Base-by-base conservation (phyloP, 1,284 basidiomycete species). In the Ustilago curta region DNA sequence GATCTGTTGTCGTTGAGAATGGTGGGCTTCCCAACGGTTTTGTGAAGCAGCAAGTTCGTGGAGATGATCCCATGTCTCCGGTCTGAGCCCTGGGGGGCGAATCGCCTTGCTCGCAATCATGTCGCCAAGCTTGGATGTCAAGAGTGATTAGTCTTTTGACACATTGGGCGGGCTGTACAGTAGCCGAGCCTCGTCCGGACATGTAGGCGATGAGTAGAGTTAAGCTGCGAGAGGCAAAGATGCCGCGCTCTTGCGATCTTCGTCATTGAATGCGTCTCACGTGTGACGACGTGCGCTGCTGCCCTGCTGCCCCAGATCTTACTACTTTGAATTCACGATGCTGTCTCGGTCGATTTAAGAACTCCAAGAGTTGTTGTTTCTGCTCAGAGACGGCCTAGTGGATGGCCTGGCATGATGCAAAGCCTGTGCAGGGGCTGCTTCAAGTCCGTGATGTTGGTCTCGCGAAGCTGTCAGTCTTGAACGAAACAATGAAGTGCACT, bases 101-200 rank as follows among this genome's bases (percentile, higher is more conserved):
- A 37, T 14, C 35, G 35, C 35, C 16, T 37, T 14, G 35, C 35
- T 16, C 35, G 35, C 35, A 37, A 14, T 4, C 12, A 37, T 16
- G 2, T 4, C 35, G 35, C 35, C 14, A 37, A 37, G 35, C 35
- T 37, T 37, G 35, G 16, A 37, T 4, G 16, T 16, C 14, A 14
- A 14, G 35, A 37, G 35, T 37, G 35, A 37, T 37, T 37, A 37
- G 35, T 37, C 9, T 37, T 37, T 37, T 37, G 35, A 37, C 35
- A 37, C 35, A 16, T 37, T 37, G 9, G 35, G 35, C 14, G 35
- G 16, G 2, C 16, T 37, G 35, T 14, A 37, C 35, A 37, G 14
- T 37, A 14, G 35, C 47, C 47, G 47, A 48, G 25, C 8, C 31
- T 27, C 47, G 27, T 19, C 47, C 47, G 45, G n/a, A 8, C 45